Base-by-base conservation (phyloP, 2,329 filamentous ascomycete species). In the Ophiostoma fasciatum region DNA sequence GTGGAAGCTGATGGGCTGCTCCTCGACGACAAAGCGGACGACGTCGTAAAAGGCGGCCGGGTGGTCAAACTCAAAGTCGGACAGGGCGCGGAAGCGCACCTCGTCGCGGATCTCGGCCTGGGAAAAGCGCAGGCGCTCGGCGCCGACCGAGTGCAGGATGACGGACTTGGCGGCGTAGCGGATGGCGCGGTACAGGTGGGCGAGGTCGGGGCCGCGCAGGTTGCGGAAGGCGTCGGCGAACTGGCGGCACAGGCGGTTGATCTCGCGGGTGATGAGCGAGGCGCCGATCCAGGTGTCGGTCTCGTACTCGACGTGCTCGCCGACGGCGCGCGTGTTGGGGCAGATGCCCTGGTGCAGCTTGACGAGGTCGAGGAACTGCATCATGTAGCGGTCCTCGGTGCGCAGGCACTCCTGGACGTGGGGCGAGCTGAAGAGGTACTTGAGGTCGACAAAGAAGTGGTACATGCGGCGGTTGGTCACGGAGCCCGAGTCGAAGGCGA, bases 221-320 rank as follows among this genome's bases (percentile, higher is more conserved):
- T 77, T 71, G 33, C 74, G 72, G 63, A 94, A 98, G 0, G 90
- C 78, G 48, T 93, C 82, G 0, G 85, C 78, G 39, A 96, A 79
- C 49, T 90, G 81, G 43, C 87, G 71, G 50, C 88, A 94, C 26
- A 96, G 70, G 36, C 83, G 76, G 52, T 96, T 96, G 54, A 98
- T 88, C 54, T 98, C 88, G 34, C 88, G 73, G 33, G 90, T 94
- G 39, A 98, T 82, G 34, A 96, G 68, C 7, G 87, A 94, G 4
- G 90, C 88, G 39, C 83, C 92, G 36, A 98, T 96, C 90, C 90
- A 98, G 15, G 84, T 82, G 58, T 98, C 92, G 2, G 87, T 92
- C 57, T 98, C 90, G 51, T 96, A 98, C 55, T 98, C 92, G 22
- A 98, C 82, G 54, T 98, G 90, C 51, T 96, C 90, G 13, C 87